These are phyloP conservation scores for Paspalum notatum DNA, from an alignment of 176 grass and related monocot genomes.

Conservation along the genomic window DNA sequence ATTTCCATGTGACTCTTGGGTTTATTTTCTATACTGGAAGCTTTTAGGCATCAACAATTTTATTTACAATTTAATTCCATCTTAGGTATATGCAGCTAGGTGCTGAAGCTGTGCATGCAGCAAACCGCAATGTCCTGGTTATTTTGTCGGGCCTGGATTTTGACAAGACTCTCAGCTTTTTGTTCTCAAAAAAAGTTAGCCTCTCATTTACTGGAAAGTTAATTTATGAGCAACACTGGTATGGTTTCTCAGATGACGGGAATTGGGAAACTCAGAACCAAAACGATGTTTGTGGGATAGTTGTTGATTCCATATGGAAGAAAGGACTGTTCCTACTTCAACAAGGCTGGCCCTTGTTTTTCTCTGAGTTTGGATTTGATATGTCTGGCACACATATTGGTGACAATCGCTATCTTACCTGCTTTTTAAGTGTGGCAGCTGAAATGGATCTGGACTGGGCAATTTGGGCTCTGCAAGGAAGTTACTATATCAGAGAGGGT, in stretches of 20 bases:
- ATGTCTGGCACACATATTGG: slow-evolving; percentile 65
- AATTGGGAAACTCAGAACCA: slow-evolving; percentile 69
- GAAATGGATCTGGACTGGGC: slow-evolving; percentile 94
- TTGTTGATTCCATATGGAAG: slow-evolving; percentile 47
- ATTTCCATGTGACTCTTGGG: slow-evolving; percentile 23
- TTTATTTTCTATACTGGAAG: too few relatives aligned
- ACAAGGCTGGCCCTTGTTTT: slow-evolving; percentile 86
- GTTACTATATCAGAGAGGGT: slow-evolving; percentile 87
- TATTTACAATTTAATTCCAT: slow-evolving; percentile 31
- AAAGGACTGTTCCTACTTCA: slow-evolving; percentile 80
- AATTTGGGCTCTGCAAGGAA: slow-evolving; percentile 94
- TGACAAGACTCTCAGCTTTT: slow-evolving; percentile 80
- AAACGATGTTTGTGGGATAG: slow-evolving; percentile 72
- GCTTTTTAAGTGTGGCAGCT: slow-evolving; percentile 80
- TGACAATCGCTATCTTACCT: slow-evolving; percentile 87
- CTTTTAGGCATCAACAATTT: slow-evolving; percentile 6
- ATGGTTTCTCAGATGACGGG: slow-evolving; percentile 87
- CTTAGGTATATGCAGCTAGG: slow-evolving; percentile 90
- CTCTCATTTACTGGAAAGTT: slow-evolving; percentile 81
- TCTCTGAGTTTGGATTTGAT: slow-evolving; percentile 94
- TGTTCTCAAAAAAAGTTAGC: slow-evolving; percentile 47
- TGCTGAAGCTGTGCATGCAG: slow-evolving; percentile 79
- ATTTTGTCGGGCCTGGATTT: slow-evolving; percentile 86
- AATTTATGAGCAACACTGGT: slow-evolving; percentile 93
- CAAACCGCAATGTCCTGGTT: slow-evolving; percentile 76